Percentiles rank a stretch among this genome's conserved stretches.
Conservation (phyloP, 176 grass and related monocot species). For the Eragrostis nindensis region DNA sequence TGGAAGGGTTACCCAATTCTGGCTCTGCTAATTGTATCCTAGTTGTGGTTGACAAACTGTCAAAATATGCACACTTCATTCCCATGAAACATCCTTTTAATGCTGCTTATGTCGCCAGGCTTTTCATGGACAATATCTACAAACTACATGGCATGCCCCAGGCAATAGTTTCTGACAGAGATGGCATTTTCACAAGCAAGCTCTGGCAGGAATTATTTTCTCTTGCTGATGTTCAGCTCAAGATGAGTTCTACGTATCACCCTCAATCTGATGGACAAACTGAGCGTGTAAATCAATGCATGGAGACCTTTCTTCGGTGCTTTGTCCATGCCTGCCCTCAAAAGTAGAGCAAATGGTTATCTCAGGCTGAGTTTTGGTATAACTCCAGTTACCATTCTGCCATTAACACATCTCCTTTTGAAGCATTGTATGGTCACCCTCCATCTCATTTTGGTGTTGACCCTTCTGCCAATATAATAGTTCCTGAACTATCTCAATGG, state of each 20-base stretch:
- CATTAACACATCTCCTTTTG: too few relatives aligned
- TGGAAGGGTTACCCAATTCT: neutral
- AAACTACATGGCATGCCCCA: neutral
- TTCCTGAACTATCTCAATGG: neutral
- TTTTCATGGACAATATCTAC: neutral
- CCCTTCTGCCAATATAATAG: neutral
- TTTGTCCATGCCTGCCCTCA: neutral
- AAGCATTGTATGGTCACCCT: neutral
- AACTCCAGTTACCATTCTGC: neutral
- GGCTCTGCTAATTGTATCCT: too few relatives aligned
- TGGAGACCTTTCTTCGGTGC: neutral
- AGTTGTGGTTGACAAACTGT: neutral
- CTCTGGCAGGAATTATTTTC: neutral
- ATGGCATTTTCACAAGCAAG: neutral
- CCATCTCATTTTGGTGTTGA: neutral
- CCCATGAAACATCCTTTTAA: neutral
- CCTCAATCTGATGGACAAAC: neutral
- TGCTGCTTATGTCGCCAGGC: neutral
- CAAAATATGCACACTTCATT: neutral
- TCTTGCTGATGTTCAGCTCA: neutral
- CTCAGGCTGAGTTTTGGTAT: neutral
- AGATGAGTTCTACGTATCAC: neutral
- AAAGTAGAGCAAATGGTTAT: neutral
- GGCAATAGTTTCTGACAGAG: neutral
- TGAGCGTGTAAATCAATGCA: neutral